Percentiles rank a stretch among this genome's conserved stretches.
Conservation (phyloP, 208 protist species). For the Angomonas deanei region DNA sequence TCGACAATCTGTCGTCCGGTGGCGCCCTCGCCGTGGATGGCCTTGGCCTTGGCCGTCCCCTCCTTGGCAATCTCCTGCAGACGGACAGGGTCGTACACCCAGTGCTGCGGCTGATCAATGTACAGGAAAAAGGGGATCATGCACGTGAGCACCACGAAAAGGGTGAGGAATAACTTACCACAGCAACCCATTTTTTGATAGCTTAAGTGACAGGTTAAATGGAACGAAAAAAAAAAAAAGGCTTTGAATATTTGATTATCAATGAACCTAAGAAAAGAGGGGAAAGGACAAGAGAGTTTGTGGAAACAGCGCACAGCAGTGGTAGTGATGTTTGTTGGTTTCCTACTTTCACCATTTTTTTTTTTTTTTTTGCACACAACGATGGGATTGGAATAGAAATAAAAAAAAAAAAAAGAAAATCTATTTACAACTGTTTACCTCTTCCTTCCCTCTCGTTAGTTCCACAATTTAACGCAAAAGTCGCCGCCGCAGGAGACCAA, state of each 20-base stretch:
- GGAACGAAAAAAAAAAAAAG: slow-evolving; percentile 10
- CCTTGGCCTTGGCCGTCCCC: slow-evolving; percentile 58
- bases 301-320: not conserved
- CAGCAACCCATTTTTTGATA: slow-evolving; percentile 6
- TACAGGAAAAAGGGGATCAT: slow-evolving; percentile 34
- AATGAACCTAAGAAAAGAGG: slow-evolving; percentile 8
- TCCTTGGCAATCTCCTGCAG: slow-evolving; percentile 66
- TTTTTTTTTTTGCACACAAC: not conserved
- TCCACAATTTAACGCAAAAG: slow-evolving; percentile 33
- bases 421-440: slow-evolving; percentile 1
- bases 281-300: not conserved
- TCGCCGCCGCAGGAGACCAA: slow-evolving; percentile 30
- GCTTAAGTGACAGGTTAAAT: not conserved
- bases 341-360: not conserved
- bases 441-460: not conserved
- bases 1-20: slow-evolving; percentile 46
- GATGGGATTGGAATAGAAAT: not conserved
- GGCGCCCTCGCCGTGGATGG: slow-evolving; percentile 22
- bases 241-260: slow-evolving; percentile 8
- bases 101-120: slow-evolving; percentile 59
- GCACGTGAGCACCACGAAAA: slow-evolving; percentile 18
- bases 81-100: slow-evolving; percentile 62
- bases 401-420: not conserved
- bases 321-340: not conserved
- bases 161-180: slow-evolving; percentile 2